Evolutionary conservation across 495 filamentous ascomycete genomes (phyloP).

Genomic region (Aspergillus panamensis): DNA sequence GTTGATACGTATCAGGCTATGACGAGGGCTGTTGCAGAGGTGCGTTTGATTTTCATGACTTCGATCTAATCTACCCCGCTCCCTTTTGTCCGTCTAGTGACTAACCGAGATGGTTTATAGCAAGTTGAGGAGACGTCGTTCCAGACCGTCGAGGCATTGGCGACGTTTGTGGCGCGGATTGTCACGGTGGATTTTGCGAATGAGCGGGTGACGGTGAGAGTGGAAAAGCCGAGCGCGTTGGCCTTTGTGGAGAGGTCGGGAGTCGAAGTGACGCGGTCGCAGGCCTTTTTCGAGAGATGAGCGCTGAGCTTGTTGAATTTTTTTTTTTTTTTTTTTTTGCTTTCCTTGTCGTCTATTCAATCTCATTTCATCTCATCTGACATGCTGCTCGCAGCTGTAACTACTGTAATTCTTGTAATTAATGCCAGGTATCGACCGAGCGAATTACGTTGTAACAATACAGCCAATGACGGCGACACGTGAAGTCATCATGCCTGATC

Average conservation of each 20-base stretch:
- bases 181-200: conserved; percentile 51
- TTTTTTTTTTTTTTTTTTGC: neutral
- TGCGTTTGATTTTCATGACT: conserved; percentile 22
- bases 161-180: conserved; percentile 50
- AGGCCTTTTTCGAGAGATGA: conserved; percentile 42
- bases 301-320: neutral
- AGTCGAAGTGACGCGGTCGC: conserved; percentile 53
- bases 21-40: conserved; percentile 45
- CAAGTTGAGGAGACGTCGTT: conserved; percentile 52
- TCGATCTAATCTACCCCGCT: too few species aligned
- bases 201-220: conserved; percentile 48
- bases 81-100: conserved; percentile 3
- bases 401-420: neutral
- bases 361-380: neutral
- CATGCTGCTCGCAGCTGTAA: neutral
- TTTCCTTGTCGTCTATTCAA: neutral
- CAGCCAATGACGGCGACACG: conserved; percentile 20
- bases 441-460: neutral
- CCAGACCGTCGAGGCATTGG: conserved; percentile 55
- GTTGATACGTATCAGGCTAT: conserved; percentile 44
- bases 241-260: conserved; percentile 54
- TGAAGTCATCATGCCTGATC: conserved; percentile 11
- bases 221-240: conserved; percentile 58
- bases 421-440: neutral
- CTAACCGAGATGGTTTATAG: conserved; percentile 21